Evolutionary conservation across 805 yeast genomes (phyloP), one percentile per base, ranked within the genome.

Genomic region (Blastobotrys parvus): DNA sequence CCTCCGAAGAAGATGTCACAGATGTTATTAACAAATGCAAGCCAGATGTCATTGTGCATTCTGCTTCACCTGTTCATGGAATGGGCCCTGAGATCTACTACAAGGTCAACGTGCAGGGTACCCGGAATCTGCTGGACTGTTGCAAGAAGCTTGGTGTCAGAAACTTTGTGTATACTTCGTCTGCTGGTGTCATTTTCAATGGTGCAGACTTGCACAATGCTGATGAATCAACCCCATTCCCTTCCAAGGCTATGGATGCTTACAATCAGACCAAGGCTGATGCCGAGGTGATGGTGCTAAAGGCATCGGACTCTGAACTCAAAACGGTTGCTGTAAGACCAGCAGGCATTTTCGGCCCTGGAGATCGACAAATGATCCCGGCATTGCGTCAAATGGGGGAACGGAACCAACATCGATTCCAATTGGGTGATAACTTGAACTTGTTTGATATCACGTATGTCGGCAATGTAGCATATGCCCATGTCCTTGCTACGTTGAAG

Each of bases 261-360:
- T 92, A 92, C 63, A 94, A 92, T 57, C 89, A 84, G 59, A 89
- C 97, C 7, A 92, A 92, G 62, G 96, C 95, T 7, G 71, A 72
- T 47, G 98, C 96, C 0, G 99, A 92, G 63, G 72, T 71, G 15
- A 74, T 79, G 66, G 95, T 88, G 2, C 70, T 89, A 57, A 66
- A 74, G 17, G 84, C 94, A 15, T 84, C 87, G 61, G 74, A 75
- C 38, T 67, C 70, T 11, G 69, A 68, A 1, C 74, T 89, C 50
- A 65, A 73, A 39, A 92, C 98, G 0, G 82, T 85, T 30, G 92
- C 96, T 1, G 64, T 92, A 39, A 76, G 99, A 49, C 98, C 98
- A 1, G 96, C 98, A 1, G 99, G 98, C 32, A 88, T 92, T 38
- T 92, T 92, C 67, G 99, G 98, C 3, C 98, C 97, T 4, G 97